Conservation (phyloP, 2,329 filamentous ascomycete genomes). For the Scedosporium boydii region DNA sequence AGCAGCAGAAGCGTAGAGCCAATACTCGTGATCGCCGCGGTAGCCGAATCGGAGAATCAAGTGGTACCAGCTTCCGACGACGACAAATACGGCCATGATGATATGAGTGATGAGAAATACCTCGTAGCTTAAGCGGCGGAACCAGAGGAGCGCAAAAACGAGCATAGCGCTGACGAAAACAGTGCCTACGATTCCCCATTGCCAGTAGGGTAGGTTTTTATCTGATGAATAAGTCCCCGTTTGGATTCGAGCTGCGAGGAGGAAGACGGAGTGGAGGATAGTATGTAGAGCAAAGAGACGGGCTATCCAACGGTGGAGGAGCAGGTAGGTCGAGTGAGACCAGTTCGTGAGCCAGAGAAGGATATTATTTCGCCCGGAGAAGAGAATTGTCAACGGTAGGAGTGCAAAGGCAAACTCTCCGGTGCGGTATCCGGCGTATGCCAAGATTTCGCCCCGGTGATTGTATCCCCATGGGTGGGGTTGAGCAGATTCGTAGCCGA, state of each 20-base stretch:
- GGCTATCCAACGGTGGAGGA: slow-evolving; percentile 27
- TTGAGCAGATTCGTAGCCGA: slow-evolving; percentile 18
- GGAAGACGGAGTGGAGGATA: slow-evolving; percentile 34
- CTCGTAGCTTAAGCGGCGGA: slow-evolving; percentile 26
- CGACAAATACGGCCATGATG: slow-evolving; percentile 23
- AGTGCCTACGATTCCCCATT: slow-evolving; percentile 19
- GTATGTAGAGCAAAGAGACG: slow-evolving; percentile 78
- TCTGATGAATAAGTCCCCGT: too few species aligned
- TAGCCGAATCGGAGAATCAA: slow-evolving; percentile 22
- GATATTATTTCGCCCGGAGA: slow-evolving; percentile 24
- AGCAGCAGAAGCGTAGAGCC: slow-evolving; percentile 14
- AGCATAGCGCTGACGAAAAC: slow-evolving; percentile 17
- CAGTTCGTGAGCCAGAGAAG: slow-evolving; percentile 25
- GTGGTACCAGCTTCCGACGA: slow-evolving; percentile 31
- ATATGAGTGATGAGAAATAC: slow-evolving; percentile 31
- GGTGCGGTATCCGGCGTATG: slow-evolving; percentile 43
- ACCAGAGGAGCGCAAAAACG: slow-evolving; percentile 17
- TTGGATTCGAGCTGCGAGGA: slow-evolving; percentile 7
- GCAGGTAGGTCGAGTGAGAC: slow-evolving; percentile 24
- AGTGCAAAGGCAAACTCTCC: slow-evolving; percentile 25
- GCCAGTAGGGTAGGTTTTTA: slow-evolving; percentile 4
- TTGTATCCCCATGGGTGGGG: slow-evolving; percentile 15
- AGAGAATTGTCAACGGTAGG: slow-evolving; percentile 21
- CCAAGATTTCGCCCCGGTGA: slow-evolving; percentile 18
- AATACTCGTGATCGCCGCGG: slow-evolving; percentile 5